These are phyloP conservation scores for Lagenaria siceraria DNA, from an alignment of 306 rosid genomes.

Conservation along the genomic window DNA sequence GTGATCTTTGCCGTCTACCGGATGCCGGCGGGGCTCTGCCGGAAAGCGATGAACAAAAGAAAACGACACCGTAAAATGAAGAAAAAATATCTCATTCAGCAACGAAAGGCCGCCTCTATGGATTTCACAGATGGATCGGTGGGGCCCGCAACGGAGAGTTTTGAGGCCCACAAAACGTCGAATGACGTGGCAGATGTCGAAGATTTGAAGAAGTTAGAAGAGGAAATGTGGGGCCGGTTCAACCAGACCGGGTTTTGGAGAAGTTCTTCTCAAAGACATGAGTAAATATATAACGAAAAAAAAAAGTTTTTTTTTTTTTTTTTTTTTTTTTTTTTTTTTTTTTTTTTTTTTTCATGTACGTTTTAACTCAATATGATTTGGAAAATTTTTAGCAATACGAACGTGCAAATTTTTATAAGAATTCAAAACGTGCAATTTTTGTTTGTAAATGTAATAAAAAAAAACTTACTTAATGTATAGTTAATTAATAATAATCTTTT, in stretches of 20 bases:
- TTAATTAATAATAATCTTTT: not conserved
- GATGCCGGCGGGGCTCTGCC: slow-evolving; percentile 39
- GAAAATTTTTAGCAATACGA: not conserved
- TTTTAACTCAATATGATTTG: not conserved
- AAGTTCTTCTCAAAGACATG: slow-evolving; percentile 33
- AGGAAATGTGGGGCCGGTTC: slow-evolving; percentile 73
- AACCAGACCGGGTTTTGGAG: slow-evolving; percentile 72
- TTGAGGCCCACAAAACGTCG: not conserved
- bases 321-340: not conserved
- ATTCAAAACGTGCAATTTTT: not conserved
- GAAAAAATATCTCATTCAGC: slow-evolving; percentile 11
- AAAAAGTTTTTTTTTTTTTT: not conserved
- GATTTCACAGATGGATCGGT: not conserved
- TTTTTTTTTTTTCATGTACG: not conserved
- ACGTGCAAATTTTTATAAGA: not conserved
- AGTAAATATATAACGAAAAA: not conserved
- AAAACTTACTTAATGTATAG: not conserved
- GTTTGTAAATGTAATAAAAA: not conserved
- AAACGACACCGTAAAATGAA: slow-evolving; percentile 13
- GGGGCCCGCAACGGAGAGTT: not conserved
- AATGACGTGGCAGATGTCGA: not conserved
- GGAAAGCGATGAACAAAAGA: slow-evolving; percentile 24
- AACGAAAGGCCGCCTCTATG: not conserved
- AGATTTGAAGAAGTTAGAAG: slow-evolving; percentile 23
- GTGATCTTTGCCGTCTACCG: slow-evolving; percentile 34